Evolutionary conservation across 768 basidiomycete genomes (phyloP).

Genomic region (Lactarius pseudohatsudake): DNA sequence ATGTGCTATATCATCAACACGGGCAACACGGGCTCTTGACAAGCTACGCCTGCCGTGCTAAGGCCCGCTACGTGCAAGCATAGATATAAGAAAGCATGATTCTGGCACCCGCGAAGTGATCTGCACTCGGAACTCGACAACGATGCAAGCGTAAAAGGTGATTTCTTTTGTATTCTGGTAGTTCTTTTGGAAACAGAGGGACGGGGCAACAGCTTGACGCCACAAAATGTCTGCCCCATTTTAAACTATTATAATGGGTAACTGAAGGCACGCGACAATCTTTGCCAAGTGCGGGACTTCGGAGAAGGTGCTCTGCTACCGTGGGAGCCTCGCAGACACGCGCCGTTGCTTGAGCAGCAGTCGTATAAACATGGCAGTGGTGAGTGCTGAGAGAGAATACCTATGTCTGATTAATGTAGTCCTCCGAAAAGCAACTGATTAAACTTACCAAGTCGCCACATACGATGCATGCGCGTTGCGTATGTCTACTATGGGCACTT

Average conservation of each 20-base stretch:
- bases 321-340: constrained; percentile 52
- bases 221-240: too few relatives aligned
- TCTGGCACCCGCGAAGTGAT: not conserved
- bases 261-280: not conserved
- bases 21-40: too few relatives aligned
- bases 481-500: constrained; percentile 78
- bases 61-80: not conserved
- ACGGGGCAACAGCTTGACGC: not conserved
- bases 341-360: constrained; percentile 61
- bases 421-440: not conserved
- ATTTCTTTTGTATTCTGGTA: too few relatives aligned
- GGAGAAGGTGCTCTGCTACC: constrained; percentile 36
- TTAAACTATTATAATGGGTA: too few relatives aligned
- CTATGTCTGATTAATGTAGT: constrained; percentile 40
- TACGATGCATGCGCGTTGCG: constrained; percentile 95
- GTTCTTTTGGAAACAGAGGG: not conserved
- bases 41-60: not conserved
- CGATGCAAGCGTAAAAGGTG: not conserved
- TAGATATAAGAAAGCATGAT: not conserved
- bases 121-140: not conserved
- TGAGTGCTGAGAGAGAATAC: constrained; percentile 87
- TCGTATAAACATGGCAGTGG: constrained; percentile 76
- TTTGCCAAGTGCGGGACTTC: not conserved
- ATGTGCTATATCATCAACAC: not conserved
- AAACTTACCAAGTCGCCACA: constrained; percentile 84